Base-by-base conservation (phyloP, 352 stramenopile species). In the Globisporangium heterothallicum region DNA sequence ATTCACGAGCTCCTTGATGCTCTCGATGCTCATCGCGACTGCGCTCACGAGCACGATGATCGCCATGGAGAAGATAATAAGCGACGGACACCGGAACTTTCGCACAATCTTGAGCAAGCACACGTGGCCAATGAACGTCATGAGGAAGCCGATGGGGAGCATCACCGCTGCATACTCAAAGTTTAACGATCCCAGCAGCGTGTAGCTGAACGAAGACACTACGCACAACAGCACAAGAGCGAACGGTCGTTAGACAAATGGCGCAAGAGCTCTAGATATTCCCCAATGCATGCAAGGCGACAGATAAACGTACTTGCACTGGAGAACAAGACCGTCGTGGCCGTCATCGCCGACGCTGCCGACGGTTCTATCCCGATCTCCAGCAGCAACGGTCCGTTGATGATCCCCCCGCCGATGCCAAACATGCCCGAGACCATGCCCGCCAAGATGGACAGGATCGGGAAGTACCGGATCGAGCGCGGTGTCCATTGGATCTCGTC, bases 371-470 rank as follows among this genome's bases (percentile, higher is more conserved):
- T 74, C 42, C 92, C 92, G 57, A 98, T 89, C 44, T 97, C 86
- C 3, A 98, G 78, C 77, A 99, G 93, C 18, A 98, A 59, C 2
- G 94, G 94, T 1, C 86, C 93, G 53, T 96, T 97, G 42, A 98
- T 87, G 53, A 98, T 98, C 18, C 94, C 96, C 42, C 94, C 96
- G 3, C 93, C 94, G 22, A 98, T 88, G 13, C 94, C 95, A 67
- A 98, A 98, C 81, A 98, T 92, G 12, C 94, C 94, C 1, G 91
- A 88, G 54, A 96, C 87, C 21, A 97, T 77, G 18, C 94, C 95
- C 21, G 93, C 93, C 7, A 92, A 66, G 49, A 95, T 78, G 49
- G 87, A 95, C 24, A 98, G 67, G 0, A 84, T 44, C 0, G 94
- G 92, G 69, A 98, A 98, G 36, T 91, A 79, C 18, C 73, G 65